These are phyloP conservation scores for Xanthoceras sorbifolium DNA, from an alignment of 345 rosid genomes.

Conservation along the genomic window DNA sequence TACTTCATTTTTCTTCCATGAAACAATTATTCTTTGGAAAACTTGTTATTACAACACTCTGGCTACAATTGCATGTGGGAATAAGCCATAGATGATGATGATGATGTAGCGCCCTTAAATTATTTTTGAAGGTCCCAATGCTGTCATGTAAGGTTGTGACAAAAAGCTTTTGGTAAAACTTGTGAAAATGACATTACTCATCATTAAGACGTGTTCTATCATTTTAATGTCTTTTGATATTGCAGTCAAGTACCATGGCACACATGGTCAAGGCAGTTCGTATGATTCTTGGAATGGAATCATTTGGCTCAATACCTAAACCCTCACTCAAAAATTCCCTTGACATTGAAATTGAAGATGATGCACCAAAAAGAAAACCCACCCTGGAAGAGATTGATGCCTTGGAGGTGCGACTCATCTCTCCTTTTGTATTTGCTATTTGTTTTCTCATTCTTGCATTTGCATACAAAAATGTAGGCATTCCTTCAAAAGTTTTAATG, in stretches of 20 bases:
- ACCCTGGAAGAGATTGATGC: constrained; percentile 98
- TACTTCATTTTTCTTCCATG: not conserved
- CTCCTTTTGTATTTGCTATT: constrained; percentile 1
- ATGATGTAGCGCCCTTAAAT: not conserved
- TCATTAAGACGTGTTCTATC: not conserved
- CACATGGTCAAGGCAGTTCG: constrained; percentile 97
- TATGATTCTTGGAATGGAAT: constrained; percentile 77
- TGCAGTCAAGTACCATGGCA: constrained; percentile 93
- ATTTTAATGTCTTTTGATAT: constrained; percentile 9
- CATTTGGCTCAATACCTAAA: constrained; percentile 48
- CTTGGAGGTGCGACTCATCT: constrained; percentile 63
- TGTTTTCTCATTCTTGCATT: not conserved
- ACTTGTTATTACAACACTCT: not conserved
- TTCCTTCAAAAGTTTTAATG: constrained; percentile 3
- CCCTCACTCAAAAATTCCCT: constrained; percentile 34
- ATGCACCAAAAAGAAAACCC: constrained; percentile 84
- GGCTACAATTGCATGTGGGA: not conserved
- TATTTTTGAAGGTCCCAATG: not conserved
- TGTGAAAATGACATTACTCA: not conserved
- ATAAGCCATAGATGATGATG: not conserved
- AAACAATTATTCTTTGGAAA: not conserved
- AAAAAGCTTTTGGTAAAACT: not conserved
- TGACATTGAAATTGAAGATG: constrained; percentile 81
- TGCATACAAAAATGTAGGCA: not conserved
- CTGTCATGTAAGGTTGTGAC: constrained; percentile 6